Percentiles rank a stretch among this genome's conserved stretches.
These are phyloP conservation scores for Condylostoma magnum DNA, from an alignment of 169 alveolate species.

Conservation along the genomic window DNA sequence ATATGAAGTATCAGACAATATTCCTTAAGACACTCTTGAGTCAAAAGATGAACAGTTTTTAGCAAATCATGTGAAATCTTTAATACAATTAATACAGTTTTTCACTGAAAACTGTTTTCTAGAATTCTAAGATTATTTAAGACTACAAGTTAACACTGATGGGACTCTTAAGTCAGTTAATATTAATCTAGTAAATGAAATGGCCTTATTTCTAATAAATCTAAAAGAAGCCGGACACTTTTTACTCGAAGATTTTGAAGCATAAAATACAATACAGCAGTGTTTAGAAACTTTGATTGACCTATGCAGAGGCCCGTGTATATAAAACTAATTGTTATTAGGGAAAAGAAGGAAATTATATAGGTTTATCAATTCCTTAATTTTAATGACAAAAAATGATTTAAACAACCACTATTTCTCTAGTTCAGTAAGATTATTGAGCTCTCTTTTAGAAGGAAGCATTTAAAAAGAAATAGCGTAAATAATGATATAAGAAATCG, in stretches of 20 bases:
- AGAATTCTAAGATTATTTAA: slow-evolving; percentile 7
- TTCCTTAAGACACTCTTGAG: neutral
- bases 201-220: slow-evolving; percentile 13
- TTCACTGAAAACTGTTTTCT: slow-evolving; percentile 17
- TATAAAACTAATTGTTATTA: slow-evolving; percentile 20
- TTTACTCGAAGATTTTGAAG: neutral
- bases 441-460: slow-evolving; percentile 18
- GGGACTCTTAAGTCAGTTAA: neutral
- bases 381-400: neutral
- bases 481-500: slow-evolving; percentile 11
- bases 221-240: slow-evolving; percentile 22
- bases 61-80: neutral
- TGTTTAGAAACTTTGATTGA: slow-evolving; percentile 19
- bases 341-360: slow-evolving; percentile 17
- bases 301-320: slow-evolving; percentile 32
- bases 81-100: slow-evolving; percentile 5
- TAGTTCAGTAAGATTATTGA: neutral
- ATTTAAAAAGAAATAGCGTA: neutral
- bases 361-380: slow-evolving; percentile 5
- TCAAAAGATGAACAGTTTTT: neutral
- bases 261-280: neutral
- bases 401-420: neutral
- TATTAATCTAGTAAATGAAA: slow-evolving; percentile 18
- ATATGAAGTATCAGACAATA: neutral
- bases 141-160: neutral